Evolutionary conservation across 768 basidiomycete species (phyloP), one percentile per base, ranked within the genome.

Genomic region (Gyrodon lividus): DNA sequence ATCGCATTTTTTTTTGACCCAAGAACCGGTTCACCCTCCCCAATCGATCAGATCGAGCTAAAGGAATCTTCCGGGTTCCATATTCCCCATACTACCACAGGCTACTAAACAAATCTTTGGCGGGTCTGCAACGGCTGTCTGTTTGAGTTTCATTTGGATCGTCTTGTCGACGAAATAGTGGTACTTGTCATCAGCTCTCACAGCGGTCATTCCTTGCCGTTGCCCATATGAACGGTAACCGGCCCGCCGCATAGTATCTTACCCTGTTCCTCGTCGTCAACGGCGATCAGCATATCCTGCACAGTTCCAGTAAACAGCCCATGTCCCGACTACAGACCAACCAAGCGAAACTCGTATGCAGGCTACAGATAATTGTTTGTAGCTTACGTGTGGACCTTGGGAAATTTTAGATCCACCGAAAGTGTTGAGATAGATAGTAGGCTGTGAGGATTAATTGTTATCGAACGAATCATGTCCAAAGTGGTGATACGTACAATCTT

Each of bases 111-210:
- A 48, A 47, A 49, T 59, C 58, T 54, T 56, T 55, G 55, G 60
- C 48, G 55, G 51, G 54, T 51, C 59, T 43, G 62, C 58, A 63
- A 57, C 65, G 17, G 62, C 67, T 60, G 54, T 52, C 47, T 52
- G 58, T 61, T 64, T 64, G 58, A 49, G 64, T 66, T 61, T 65
- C 61, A 60, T 68, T 64, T 59, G 16, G 52, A 56, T 66, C 65
- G 56, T 63, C 54, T 54, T 57, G 49, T 68, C 54, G 65, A 53
- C 58, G 35, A 16, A 19, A 44, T 28, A 31, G 26, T 26, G 9
- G 12, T 41, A 13, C 55, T 53, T 34, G 19, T 49, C 47, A 26
- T 46, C 26, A 14, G 26, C 49, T 68, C 67, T 51, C 67, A 69
- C 67, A 59, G 45, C 67, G 67, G 67, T 54, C 63, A 46, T 34